Evolutionary conservation across 208 protist species (phyloP), one percentile per base, ranked within the genome.

Genomic region (Borovskyia barvae): DNA sequence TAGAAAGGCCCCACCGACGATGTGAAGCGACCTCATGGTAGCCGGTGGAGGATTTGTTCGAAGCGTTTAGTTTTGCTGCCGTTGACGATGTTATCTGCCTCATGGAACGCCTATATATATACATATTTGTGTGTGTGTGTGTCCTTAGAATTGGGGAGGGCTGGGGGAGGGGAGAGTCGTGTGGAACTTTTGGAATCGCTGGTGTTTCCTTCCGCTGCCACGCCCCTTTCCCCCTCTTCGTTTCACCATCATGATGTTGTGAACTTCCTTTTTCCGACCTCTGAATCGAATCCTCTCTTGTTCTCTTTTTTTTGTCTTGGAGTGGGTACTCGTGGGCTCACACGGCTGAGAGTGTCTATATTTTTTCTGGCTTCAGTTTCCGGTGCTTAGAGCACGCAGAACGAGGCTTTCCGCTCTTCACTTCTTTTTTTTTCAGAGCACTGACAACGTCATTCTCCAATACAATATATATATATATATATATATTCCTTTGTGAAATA

Each of bases 261-360:
- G 35, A 39, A 14, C 35, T 8, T 39, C 11, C 35, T 39, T 39
- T 39, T 39, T 39, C 8, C 11, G 35, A 39, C 11, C 35, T 14
- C 14, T 39, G 11, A 39, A 39, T 39, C 8, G 11, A 8, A 39
- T 14, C 14, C 35, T 5, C 8, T 37, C 15, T 41, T 39, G 40
- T 40, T 62, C 32, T 51, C 36, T 49, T 52, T 52, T 30, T 52
- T 28, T 52, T 26, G 26, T 35, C 6, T 17, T n/a, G n/a, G n/a
- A n/a, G n/a, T n/a, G n/a, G n/a, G n/a, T n/a, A n/a, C n/a, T n/a
- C n/a, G n/a, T n/a, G n/a, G n/a, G n/a, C n/a, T n/a, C n/a, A n/a
- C n/a, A n/a, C n/a, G n/a, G n/a, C n/a, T n/a, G n/a, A n/a, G n/a
- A n/a, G n/a, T n/a, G n/a, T n/a, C n/a, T n/a, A n/a, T n/a, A n/a